A percentile compares a stretch with the other conserved stretches of the same genome.
Conservation (phyloP, 805 yeast species). For the Clavispora santaluciae region DNA sequence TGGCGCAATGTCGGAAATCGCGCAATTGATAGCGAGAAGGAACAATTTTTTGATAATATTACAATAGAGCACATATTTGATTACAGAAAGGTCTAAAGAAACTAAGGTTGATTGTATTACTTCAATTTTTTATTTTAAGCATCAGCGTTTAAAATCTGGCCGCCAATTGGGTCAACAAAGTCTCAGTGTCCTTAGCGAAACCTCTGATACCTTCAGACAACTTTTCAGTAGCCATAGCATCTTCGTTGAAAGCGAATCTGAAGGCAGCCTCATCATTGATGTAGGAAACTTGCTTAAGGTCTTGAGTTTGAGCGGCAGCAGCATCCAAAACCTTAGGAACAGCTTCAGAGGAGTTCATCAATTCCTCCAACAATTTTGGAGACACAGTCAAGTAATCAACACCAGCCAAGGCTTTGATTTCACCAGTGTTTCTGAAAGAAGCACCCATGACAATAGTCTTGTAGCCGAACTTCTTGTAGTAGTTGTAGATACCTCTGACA, state of each 20-base stretch:
- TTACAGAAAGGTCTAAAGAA: too few species aligned
- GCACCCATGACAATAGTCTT: conserved; percentile 99
- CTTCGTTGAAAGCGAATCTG: conserved; percentile 90
- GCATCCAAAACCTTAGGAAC: conserved; percentile 83
- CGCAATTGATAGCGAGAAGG: too few species aligned
- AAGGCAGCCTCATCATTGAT: conserved; percentile 82
- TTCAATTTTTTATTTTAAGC: neutral
- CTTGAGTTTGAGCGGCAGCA: conserved; percentile 44
- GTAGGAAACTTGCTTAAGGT: conserved; percentile 61
- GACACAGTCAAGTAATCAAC: conserved; percentile 94
- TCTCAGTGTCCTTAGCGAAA: conserved; percentile 88
- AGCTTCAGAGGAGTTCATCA: conserved; percentile 67
- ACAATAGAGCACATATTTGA: too few species aligned
- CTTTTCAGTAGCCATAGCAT: conserved; percentile 98
- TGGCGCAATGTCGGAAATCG: too few species aligned
- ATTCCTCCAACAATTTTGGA: conserved; percentile 86
- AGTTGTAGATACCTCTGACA: conserved; percentile 86
- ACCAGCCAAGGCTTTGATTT: conserved; percentile 95
- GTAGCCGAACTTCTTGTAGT: conserved; percentile 96
- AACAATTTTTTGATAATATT: too few species aligned
- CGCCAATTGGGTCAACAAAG: conserved; percentile 66
- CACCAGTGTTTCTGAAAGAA: conserved; percentile 95
- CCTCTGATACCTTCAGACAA: conserved; percentile 96
- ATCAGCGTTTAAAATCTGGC: conserved; percentile 38
- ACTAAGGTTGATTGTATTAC: neutral